Evolutionary conservation across 805 yeast species (phyloP).

Genomic region (Geotrichum ghanense): DNA sequence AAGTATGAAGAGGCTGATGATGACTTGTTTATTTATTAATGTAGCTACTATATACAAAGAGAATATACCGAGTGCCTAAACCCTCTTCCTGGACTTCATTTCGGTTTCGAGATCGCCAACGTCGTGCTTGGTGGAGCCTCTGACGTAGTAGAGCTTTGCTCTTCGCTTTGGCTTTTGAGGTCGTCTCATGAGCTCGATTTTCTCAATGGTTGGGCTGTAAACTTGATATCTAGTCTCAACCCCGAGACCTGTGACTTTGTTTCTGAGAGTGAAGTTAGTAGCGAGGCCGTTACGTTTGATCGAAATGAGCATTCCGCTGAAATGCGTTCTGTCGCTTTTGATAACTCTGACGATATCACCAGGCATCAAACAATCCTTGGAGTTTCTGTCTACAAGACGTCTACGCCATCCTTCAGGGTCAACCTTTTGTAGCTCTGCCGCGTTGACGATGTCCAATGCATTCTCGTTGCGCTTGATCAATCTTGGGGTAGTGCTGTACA

Average conservation of each 20-base stretch:
- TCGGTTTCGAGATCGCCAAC: slow-evolving; percentile 27
- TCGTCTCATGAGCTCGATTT: slow-evolving; percentile 67
- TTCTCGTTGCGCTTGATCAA: slow-evolving; percentile 21
- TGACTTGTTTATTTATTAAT: too few species aligned
- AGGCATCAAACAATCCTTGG: slow-evolving; percentile 46
- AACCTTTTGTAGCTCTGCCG: slow-evolving; percentile 42
- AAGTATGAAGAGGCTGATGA: too few species aligned
- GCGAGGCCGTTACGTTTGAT: slow-evolving; percentile 63
- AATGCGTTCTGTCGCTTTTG: slow-evolving; percentile 46
- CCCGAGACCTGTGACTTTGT: slow-evolving; percentile 71
- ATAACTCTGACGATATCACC: slow-evolving; percentile 77
- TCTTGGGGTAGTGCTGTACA: slow-evolving; percentile 25
- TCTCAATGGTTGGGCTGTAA: slow-evolving; percentile 65
- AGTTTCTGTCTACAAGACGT: slow-evolving; percentile 36
- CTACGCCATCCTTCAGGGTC: slow-evolving; percentile 68
- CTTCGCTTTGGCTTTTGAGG: slow-evolving; percentile 63
- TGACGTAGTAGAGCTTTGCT: slow-evolving; percentile 83
- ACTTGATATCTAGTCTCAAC: slow-evolving; percentile 75
- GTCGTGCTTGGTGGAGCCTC: slow-evolving; percentile 37
- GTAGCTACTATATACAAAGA: background rate
- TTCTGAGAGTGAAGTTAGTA: slow-evolving; percentile 70
- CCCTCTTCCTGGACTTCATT: slow-evolving; percentile 8
- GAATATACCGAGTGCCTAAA: background rate
- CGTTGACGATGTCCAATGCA: slow-evolving; percentile 34
- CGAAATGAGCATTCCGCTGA: slow-evolving; percentile 71